Evolutionary conservation across 1,284 basidiomycete genomes (phyloP).

Genomic region (Cystobasidium sp.): DNA sequence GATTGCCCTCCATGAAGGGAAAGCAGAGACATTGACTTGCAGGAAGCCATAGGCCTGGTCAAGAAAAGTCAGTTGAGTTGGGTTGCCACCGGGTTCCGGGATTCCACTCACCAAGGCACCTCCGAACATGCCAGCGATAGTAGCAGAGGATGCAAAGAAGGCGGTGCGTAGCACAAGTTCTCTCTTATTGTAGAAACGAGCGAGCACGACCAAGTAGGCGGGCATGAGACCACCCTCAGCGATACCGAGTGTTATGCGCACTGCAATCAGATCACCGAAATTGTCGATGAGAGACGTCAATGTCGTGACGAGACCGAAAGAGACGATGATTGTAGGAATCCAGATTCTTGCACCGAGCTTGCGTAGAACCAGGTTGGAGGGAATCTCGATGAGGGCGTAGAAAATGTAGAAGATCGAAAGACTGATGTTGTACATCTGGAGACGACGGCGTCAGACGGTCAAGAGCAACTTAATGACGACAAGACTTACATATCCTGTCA

Average conservation of each 20-base stretch:
- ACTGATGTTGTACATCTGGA: conserved; percentile 44
- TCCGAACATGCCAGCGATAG: conserved; percentile 47
- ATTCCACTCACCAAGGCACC: conserved; percentile 39
- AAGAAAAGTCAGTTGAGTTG: conserved; percentile 48
- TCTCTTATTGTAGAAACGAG: conserved; percentile 54
- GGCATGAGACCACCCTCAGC: conserved; percentile 56
- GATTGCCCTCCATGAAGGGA: conserved; percentile 55
- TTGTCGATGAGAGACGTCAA: conserved; percentile 54
- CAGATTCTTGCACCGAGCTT: conserved; percentile 47
- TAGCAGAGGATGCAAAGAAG: conserved; percentile 52
- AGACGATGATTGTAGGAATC: conserved; percentile 42
- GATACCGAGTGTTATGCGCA: conserved; percentile 56
- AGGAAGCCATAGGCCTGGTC: conserved; percentile 53
- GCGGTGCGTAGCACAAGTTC: conserved; percentile 56
- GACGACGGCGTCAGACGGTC: not conserved
- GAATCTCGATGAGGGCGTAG: conserved; percentile 51
- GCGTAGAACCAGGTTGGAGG: conserved; percentile 51
- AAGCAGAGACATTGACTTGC: conserved; percentile 50
- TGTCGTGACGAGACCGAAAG: conserved; percentile 49
- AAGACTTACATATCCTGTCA: conserved; percentile 40
- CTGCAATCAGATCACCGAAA: conserved; percentile 55
- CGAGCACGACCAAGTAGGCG: conserved; percentile 54
- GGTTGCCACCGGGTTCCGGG: not conserved
- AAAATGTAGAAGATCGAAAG: conserved; percentile 49
- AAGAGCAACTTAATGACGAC: not conserved